A percentile compares a stretch with the other conserved stretches of the same genome.
phyloP scores from a whole-genome alignment of 768 basidiomycete genomes.

The Chalciporus pseudorubinellus region DNA sequence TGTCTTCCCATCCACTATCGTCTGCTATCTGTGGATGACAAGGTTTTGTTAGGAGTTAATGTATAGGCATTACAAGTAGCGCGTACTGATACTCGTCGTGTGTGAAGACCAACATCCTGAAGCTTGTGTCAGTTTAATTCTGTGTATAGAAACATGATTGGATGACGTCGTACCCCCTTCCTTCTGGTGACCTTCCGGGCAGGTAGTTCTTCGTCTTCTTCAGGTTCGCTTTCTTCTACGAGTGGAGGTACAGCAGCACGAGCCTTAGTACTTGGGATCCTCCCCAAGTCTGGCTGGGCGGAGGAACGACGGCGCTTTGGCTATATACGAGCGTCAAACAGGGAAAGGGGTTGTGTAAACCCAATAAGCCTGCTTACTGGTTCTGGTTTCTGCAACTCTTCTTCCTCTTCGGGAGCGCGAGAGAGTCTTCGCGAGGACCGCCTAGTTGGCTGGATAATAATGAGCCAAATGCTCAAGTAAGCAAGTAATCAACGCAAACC shows the following conservation, averaged over 20 bases:
- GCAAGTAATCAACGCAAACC: slow-evolving; percentile 32
- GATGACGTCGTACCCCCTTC: slow-evolving; percentile 48
- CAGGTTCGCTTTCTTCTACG: slow-evolving; percentile 75
- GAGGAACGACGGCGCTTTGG: slow-evolving; percentile 80
- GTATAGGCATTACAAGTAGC: slow-evolving; percentile 24
- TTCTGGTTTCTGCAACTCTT: slow-evolving; percentile 45
- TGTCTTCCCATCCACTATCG: slow-evolving; percentile 88
- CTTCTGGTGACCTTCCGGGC: slow-evolving; percentile 58
- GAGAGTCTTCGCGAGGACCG: slow-evolving; percentile 68
- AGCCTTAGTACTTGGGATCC: slow-evolving; percentile 38
- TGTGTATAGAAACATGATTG: neutral
- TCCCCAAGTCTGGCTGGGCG: slow-evolving; percentile 67
- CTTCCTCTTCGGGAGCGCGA: slow-evolving; percentile 48
- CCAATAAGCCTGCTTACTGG: slow-evolving; percentile 51
- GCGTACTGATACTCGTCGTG: slow-evolving; percentile 54
- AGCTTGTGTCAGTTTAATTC: slow-evolving; percentile 31
- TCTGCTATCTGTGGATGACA: slow-evolving; percentile 38
- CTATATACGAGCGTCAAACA: slow-evolving; percentile 36
- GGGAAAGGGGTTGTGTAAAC: slow-evolving; percentile 2
- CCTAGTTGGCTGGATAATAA: slow-evolving; percentile 30
- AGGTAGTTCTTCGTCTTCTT: slow-evolving; percentile 61
- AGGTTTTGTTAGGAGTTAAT: slow-evolving; percentile 1
- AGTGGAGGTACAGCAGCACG: slow-evolving; percentile 44
- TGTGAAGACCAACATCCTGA: slow-evolving; percentile 49
- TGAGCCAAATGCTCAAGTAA: slow-evolving; percentile 9